Percentiles rank a stretch among this genome's conserved stretches.
Conservation (phyloP, 495 filamentous ascomycete genomes). For the Symbiotaphrina buchneri region DNA sequence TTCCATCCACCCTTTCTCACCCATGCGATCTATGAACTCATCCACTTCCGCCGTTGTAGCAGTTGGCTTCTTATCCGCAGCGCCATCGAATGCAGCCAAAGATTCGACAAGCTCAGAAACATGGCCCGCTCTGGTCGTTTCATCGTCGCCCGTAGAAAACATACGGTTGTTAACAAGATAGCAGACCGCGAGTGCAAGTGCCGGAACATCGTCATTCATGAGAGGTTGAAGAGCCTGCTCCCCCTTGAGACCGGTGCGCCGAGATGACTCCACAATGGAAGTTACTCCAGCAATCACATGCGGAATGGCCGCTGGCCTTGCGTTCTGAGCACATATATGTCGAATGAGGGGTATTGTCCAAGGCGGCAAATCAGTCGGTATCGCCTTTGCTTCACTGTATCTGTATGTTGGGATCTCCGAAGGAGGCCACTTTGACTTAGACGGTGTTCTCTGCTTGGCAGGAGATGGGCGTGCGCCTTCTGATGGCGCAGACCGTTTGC, state of each 20-base stretch:
- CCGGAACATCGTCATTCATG: conserved; percentile 17
- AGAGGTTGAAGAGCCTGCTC: conserved; percentile 13
- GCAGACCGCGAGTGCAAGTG: conserved; percentile 43
- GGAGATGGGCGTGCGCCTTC: background rate
- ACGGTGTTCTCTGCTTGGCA: conserved; percentile 10
- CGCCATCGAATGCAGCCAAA: background rate
- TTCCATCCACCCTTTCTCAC: conserved; percentile 5
- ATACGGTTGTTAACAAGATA: conserved; percentile 31
- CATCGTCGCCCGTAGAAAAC: conserved; percentile 39
- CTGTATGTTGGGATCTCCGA: conserved; percentile 5
- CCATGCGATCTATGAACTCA: conserved; percentile 2
- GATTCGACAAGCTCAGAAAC: conserved; percentile 1
- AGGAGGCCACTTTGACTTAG: conserved; percentile 3
- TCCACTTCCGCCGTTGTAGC: conserved; percentile 3
- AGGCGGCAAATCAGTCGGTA: conserved; percentile 21
- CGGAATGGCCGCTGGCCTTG: conserved; percentile 28
- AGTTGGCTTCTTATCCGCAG: background rate
- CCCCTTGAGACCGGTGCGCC: conserved; percentile 12
- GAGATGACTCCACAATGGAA: conserved; percentile 21
- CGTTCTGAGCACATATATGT: conserved; percentile 38
- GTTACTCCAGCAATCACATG: conserved; percentile 43
- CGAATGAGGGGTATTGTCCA: conserved; percentile 48
- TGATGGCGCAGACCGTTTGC: conserved; percentile 7
- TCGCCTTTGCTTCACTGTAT: conserved; percentile 8
- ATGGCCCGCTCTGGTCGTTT: conserved; percentile 10